phyloP scores from a whole-genome alignment of 2,329 filamentous ascomycete genomes.

The Blastomyces parvus region DNA sequence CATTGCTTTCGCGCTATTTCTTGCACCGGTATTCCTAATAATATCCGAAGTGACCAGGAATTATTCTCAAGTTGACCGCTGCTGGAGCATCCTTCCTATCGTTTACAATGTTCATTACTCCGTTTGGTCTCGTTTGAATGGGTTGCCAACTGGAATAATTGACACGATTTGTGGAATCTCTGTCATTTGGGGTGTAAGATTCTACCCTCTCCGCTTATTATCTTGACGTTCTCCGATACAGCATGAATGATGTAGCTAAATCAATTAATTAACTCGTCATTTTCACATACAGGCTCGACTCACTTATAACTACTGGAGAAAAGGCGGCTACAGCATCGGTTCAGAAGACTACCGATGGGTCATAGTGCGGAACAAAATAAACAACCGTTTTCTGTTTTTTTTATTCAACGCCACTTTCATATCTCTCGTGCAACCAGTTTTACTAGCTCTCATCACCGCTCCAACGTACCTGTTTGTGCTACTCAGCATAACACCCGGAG shows the following conservation, averaged over 20 bases:
- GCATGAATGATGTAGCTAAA: not conserved
- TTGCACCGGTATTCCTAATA: slow-evolving; percentile 64
- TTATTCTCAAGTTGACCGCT: slow-evolving; percentile 90
- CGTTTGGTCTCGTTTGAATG: slow-evolving; percentile 68
- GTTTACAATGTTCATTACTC: slow-evolving; percentile 78
- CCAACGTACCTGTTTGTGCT: slow-evolving; percentile 74
- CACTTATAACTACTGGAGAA: slow-evolving; percentile 95
- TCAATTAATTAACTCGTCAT: not conserved
- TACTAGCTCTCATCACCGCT: slow-evolving; percentile 68
- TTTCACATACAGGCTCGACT: slow-evolving; percentile 52
- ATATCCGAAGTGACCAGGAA: slow-evolving; percentile 81
- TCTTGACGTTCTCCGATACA: not conserved
- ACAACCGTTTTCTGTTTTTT: slow-evolving; percentile 68
- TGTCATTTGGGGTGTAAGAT: slow-evolving; percentile 66
- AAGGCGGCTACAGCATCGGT: slow-evolving; percentile 78
- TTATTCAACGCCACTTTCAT: slow-evolving; percentile 88
- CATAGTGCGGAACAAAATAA: slow-evolving; percentile 58
- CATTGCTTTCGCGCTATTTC: slow-evolving; percentile 59
- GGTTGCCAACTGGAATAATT: slow-evolving; percentile 58
- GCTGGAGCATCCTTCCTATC: slow-evolving; percentile 83
- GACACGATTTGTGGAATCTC: slow-evolving; percentile 64
- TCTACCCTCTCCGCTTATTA: slow-evolving; percentile 6
- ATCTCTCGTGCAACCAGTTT: slow-evolving; percentile 66
- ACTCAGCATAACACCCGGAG: slow-evolving; percentile 52
- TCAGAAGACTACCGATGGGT: slow-evolving; percentile 94